Conservation (phyloP, 2,329 filamentous ascomycete genomes). For the Diaporthe vaccinii region DNA sequence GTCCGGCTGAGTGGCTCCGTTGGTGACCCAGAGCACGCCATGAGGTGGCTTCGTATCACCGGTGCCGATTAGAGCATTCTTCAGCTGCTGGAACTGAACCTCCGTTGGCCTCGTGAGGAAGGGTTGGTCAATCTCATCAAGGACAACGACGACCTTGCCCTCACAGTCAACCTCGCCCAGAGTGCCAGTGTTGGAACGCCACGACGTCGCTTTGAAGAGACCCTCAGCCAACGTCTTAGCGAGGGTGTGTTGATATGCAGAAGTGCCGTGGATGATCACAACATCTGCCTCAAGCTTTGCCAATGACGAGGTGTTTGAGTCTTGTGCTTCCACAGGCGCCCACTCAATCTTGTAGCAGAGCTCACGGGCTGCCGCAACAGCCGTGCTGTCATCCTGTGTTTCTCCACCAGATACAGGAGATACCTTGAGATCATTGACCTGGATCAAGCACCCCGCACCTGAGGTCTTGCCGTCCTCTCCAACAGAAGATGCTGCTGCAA, state of each 20-base stretch:
- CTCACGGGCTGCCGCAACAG: constrained; percentile 48
- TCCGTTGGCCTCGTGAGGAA: constrained; percentile 45
- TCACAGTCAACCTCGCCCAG: background rate
- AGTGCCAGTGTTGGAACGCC: background rate
- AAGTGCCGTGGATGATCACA: constrained; percentile 53
- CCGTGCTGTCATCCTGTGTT: background rate
- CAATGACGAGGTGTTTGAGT: background rate
- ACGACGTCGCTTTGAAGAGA: background rate
- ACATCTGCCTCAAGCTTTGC: constrained; percentile 48
- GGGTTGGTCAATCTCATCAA: constrained; percentile 48
- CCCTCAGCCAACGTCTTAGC: background rate
- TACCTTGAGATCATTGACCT: constrained; percentile 7
- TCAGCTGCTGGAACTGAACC: constrained; percentile 42
- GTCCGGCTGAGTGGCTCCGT: constrained; percentile 42
- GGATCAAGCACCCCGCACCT: background rate
- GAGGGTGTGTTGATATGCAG: background rate
- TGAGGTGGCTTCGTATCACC: constrained; percentile 5
- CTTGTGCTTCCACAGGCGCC: constrained; percentile 49
- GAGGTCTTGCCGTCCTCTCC: background rate
- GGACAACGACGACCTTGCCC: constrained; percentile 46
- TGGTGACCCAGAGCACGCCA: constrained; percentile 47
- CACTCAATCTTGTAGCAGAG: constrained; percentile 63
- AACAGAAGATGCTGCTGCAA: constrained; percentile 46
- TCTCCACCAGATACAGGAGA: background rate
- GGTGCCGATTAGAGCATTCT: constrained; percentile 20